Percentiles rank a stretch among this genome's conserved stretches.
phyloP scores from a whole-genome alignment of 441 rosid species.

The Jatropha podagrica region DNA sequence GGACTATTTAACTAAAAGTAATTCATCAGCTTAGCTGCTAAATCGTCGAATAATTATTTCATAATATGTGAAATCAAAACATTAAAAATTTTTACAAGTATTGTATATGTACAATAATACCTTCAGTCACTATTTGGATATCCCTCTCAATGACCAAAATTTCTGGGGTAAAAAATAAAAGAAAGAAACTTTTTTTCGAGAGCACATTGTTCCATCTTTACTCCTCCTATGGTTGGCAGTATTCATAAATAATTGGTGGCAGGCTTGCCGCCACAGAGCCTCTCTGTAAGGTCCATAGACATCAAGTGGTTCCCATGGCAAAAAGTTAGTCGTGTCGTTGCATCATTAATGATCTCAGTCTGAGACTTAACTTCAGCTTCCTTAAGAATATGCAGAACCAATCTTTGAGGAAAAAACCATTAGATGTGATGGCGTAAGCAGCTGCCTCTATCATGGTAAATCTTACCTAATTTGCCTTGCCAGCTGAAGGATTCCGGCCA shows the following conservation, averaged over 20 bases:
- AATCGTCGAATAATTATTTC: too few relatives aligned
- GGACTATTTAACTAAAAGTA: too few relatives aligned
- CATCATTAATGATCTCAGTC: not conserved
- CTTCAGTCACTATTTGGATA: too few relatives aligned
- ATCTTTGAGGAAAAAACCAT: conserved; percentile 12
- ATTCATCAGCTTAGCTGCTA: too few relatives aligned
- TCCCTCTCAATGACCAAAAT: too few relatives aligned
- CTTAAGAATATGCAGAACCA: not conserved
- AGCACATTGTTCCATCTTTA: not conserved
- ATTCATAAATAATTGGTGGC: not conserved
- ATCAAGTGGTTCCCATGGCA: not conserved
- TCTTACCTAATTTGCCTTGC: conserved; percentile 43
- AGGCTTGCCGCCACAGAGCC: not conserved
- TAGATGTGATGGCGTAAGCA: conserved; percentile 3
- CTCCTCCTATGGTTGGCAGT: not conserved
- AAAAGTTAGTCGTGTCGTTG: not conserved
- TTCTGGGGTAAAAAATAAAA: not conserved
- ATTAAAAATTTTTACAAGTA: too few relatives aligned
- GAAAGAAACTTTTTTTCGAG: not conserved
- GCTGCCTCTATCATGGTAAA: not conserved
- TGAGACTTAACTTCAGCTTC: not conserved
- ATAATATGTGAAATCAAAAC: too few relatives aligned
- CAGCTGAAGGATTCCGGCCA: conserved; percentile 65
- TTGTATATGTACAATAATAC: not conserved
- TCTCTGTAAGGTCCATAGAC: not conserved